These are phyloP conservation scores for Trametes hirsuta DNA, from an alignment of 1,284 basidiomycete genomes.

Conservation along the genomic window DNA sequence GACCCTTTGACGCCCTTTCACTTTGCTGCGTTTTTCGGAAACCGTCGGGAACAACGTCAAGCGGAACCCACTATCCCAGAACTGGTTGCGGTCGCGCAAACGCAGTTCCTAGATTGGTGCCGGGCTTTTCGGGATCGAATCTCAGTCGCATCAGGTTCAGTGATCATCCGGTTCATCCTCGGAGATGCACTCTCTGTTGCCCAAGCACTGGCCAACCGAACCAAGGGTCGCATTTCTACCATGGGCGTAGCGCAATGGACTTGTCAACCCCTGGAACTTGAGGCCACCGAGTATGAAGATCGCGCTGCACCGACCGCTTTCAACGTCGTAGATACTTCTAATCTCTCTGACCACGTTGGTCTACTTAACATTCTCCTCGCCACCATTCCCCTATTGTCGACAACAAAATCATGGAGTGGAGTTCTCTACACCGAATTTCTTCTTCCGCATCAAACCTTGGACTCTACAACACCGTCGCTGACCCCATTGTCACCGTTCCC, in stretches of 20 bases:
- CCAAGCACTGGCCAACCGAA: neutral
- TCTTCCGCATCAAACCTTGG: constrained; percentile 28
- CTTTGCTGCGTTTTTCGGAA: constrained; percentile 42
- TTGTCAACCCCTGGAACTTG: neutral
- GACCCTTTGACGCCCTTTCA: constrained; percentile 52
- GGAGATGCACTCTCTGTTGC: constrained; percentile 37
- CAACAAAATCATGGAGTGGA: neutral
- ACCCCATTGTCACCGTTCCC: constrained; percentile 33
- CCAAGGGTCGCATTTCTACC: neutral
- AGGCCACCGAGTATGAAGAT: constrained; percentile 7
- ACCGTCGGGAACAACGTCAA: constrained; percentile 3
- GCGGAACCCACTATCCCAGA: constrained; percentile 20
- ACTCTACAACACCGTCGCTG: constrained; percentile 35
- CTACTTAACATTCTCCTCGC: constrained; percentile 14
- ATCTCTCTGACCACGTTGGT: constrained; percentile 23
- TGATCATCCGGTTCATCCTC: constrained; percentile 39
- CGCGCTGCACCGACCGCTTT: constrained; percentile 18
- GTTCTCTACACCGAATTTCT: constrained; percentile 48
- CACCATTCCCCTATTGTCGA: constrained; percentile 16
- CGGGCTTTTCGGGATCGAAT: constrained; percentile 31
- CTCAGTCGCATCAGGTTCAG: neutral
- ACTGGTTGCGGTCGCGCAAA: constrained; percentile 32
- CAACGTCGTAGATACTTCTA: constrained; percentile 26
- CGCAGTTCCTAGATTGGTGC: constrained; percentile 43
- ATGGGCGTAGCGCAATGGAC: constrained; percentile 12